Evolutionary conservation across 371 early-diverging fungal genomes (phyloP).

Genomic region (Mucor mucedo): DNA sequence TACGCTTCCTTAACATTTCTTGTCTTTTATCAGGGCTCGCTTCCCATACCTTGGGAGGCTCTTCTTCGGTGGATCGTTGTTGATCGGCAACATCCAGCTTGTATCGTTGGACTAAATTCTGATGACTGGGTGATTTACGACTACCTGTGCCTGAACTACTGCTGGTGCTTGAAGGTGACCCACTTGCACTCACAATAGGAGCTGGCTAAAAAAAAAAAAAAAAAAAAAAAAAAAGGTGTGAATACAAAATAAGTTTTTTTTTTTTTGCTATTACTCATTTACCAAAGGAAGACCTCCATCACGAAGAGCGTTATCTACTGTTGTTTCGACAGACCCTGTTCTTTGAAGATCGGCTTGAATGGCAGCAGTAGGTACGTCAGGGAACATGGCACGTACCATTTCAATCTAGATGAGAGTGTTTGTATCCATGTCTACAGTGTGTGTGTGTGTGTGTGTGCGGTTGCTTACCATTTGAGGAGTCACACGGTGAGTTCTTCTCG

Average conservation of each 20-base stretch:
- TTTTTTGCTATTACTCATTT: constrained; percentile 9
- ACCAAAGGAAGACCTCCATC: constrained; percentile 77
- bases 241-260: background rate
- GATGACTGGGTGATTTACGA: constrained; percentile 40
- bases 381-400: constrained; percentile 85
- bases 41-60: constrained; percentile 84
- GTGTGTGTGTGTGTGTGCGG: too few relatives aligned
- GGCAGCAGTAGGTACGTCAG: constrained; percentile 81
- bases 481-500: constrained; percentile 52
- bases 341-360: constrained; percentile 84
- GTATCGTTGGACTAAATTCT: constrained; percentile 58
- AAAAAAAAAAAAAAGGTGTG: background rate
- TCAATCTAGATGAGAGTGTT: constrained; percentile 56
- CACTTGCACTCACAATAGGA: constrained; percentile 30
- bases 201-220: constrained; percentile 20
- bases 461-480: constrained; percentile 65
- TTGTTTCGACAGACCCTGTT: constrained; percentile 87
- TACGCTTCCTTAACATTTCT: constrained; percentile 75
- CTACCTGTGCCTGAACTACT: background rate
- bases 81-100: constrained; percentile 51
- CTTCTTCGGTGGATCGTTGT: constrained; percentile 32
- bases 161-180: constrained; percentile 15
- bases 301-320: constrained; percentile 87
- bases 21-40: constrained; percentile 74
- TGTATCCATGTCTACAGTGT: background rate